Evolutionary conservation across 257 asterid genomes (phyloP).

Genomic region (Solanum neorickii): DNA sequence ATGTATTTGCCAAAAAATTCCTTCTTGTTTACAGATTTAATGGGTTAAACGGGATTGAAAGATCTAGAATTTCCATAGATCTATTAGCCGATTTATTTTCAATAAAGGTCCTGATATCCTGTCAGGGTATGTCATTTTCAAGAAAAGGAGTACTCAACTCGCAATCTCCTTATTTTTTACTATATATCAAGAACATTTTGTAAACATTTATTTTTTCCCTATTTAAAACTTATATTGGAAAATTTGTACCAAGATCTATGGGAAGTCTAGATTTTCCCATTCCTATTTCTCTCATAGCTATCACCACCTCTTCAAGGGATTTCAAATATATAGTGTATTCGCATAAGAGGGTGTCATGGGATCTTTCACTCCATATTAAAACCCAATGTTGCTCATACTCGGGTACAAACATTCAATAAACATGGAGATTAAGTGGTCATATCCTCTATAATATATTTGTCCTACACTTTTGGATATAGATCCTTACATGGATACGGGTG

Average conservation of each 20-base stretch:
- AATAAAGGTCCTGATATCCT: not conserved
- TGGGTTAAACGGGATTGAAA: too few relatives aligned
- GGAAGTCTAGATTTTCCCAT: not conserved
- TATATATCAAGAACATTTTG: too few relatives aligned
- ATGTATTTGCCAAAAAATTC: too few relatives aligned
- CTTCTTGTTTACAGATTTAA: too few relatives aligned
- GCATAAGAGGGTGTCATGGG: not conserved
- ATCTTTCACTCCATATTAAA: not conserved
- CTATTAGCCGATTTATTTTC: not conserved
- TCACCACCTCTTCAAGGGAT: not conserved
- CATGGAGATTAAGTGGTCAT: too few relatives aligned
- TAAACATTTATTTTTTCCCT: not conserved
- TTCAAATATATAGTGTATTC: not conserved
- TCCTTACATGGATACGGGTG: too few relatives aligned
- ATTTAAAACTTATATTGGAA: too few relatives aligned
- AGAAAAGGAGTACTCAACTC: too few relatives aligned
- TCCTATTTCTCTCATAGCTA: not conserved
- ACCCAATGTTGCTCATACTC: not conserved
- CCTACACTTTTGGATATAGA: not conserved
- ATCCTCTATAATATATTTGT: not conserved
- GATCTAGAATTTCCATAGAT: not conserved
- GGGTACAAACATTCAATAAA: not conserved
- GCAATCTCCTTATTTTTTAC: not conserved
- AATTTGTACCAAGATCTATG: not conserved
- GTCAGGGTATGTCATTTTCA: not conserved